A percentile compares a stretch with the other conserved stretches of the same genome.
These are phyloP conservation scores for Candida ficus DNA, from an alignment of 805 yeast species.

Conservation along the genomic window DNA sequence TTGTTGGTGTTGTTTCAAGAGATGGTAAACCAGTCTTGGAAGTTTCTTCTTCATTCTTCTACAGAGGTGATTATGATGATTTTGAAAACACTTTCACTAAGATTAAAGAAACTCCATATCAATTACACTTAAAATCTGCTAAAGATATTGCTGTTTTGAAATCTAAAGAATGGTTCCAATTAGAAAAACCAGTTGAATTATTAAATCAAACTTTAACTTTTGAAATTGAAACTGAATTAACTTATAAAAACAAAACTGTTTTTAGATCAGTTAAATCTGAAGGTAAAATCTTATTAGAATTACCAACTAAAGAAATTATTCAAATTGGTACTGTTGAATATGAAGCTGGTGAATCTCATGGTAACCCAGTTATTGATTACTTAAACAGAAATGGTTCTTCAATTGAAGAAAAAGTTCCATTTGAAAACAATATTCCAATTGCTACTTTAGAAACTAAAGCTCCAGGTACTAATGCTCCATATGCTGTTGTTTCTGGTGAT, in stretches of 20 bases:
- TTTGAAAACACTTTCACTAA: slow-evolving; percentile 90
- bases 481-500: slow-evolving; percentile 97
- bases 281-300: slow-evolving; percentile 82
- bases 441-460: slow-evolving; percentile 60
- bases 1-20: slow-evolving; percentile 80
- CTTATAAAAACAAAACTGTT: slow-evolving; percentile 70
- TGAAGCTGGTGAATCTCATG: slow-evolving; percentile 88
- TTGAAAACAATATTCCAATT: slow-evolving; percentile 88
- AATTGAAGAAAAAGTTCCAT: slow-evolving; percentile 87
- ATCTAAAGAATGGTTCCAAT: slow-evolving; percentile 97
- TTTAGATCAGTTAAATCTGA: slow-evolving; percentile 75
- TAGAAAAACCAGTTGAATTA: slow-evolving; percentile 65
- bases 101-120: slow-evolving; percentile 80
- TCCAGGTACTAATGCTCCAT: slow-evolving; percentile 94
- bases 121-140: slow-evolving; percentile 63
- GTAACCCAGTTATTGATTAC: slow-evolving; percentile 97
- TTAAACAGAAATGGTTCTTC: slow-evolving; percentile 86
- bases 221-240: slow-evolving; percentile 80
- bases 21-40: slow-evolving; percentile 82
- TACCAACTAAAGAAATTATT: slow-evolving; percentile 85
- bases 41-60: slow-evolving; percentile 91
- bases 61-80: slow-evolving; percentile 88
- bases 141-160: slow-evolving; percentile 90
- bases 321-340: slow-evolving; percentile 81
- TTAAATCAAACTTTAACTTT: slow-evolving; percentile 78